Base-by-base conservation (phyloP, 2,329 filamentous ascomycete species). In the Nectriaceae sp. region DNA sequence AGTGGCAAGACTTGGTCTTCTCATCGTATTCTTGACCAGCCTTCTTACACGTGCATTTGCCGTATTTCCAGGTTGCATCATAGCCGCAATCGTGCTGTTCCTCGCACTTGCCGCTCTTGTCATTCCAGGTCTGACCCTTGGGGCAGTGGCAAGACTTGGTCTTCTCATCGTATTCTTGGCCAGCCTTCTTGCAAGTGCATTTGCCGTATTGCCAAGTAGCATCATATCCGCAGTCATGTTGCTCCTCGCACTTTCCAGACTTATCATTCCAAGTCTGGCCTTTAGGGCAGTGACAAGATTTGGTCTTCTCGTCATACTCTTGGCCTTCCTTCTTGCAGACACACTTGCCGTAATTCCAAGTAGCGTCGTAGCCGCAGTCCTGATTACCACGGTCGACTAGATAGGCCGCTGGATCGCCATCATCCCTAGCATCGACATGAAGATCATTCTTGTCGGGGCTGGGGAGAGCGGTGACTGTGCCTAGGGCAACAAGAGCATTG, bases 381-480 rank as follows among this genome's bases (percentile, higher is more conserved):
- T 36, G 11, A n/a, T 36, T 36, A n/a, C 33, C 33, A 16, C 33
- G 33, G 16, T n/a, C n/a, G 16, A 36, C 33, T 36, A 36, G 33
- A 18, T 16, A 5, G 6, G 5, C 6, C 8, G 33, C 11, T 5
- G 42, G 44, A 15, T 37, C 26, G 16, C n/a, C 16, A n/a, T 50
- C 48, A 21, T 47, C 13, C 31, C 21, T 21, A 31, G 26, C 21
- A 6, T 50, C 45, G 18, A 38, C 36, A n/a, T n/a, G n/a, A 8
- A 10, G 8, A n/a, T 20, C 5, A 21, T 40, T 15, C 8, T 21
- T 24, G 8, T 40, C 38, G 18, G 38, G 38, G 38, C 33, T 49
- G 4, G 49, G 49, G 21, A 52, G 38, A 21, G 49, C 49, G 35
- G 26, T 49, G 22, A 52, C 46, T 6, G 49, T 49, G 45, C 36